Evolutionary conservation across 768 basidiomycete species (phyloP).

Genomic region (Boletus subparvulus): DNA sequence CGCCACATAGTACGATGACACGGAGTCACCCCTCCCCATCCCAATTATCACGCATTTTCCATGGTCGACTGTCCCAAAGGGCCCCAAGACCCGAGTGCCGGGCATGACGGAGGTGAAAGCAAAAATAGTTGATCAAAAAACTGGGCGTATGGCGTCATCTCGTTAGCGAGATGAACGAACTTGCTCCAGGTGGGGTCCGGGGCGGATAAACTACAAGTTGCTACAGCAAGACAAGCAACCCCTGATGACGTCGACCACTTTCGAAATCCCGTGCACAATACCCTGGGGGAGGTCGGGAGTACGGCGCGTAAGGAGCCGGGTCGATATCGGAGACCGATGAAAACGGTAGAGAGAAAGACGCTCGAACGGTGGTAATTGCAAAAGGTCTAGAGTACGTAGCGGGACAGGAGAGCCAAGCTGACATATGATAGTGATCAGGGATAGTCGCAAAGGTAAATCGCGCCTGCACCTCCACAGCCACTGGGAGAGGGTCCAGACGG

Average conservation of each 20-base stretch:
- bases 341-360: slow-evolving; percentile 2
- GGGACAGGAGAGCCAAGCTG: neutral
- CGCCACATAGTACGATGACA: slow-evolving; percentile 4
- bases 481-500: slow-evolving; percentile 7
- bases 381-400: neutral
- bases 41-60: neutral
- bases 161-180: slow-evolving; percentile 13
- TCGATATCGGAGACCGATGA: slow-evolving; percentile 9
- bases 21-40: neutral
- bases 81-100: slow-evolving; percentile 10
- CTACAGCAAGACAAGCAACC: neutral
- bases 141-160: slow-evolving; percentile 9
- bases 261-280: slow-evolving; percentile 3
- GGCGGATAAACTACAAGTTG: neutral
- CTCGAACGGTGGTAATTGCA: slow-evolving; percentile 1
- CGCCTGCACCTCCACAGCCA: slow-evolving; percentile 20
- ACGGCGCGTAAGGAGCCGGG: slow-evolving; percentile 9
- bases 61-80: neutral
- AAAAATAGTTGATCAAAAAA: neutral
- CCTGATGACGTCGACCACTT: slow-evolving; percentile 22
- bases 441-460: slow-evolving; percentile 25
- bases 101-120: neutral
- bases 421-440: slow-evolving; percentile 2
- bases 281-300: neutral
- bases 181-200: slow-evolving; percentile 7